Evolutionary conservation across 495 filamentous ascomycete genomes (phyloP).

Genomic region (Neurospora tetraspora): DNA sequence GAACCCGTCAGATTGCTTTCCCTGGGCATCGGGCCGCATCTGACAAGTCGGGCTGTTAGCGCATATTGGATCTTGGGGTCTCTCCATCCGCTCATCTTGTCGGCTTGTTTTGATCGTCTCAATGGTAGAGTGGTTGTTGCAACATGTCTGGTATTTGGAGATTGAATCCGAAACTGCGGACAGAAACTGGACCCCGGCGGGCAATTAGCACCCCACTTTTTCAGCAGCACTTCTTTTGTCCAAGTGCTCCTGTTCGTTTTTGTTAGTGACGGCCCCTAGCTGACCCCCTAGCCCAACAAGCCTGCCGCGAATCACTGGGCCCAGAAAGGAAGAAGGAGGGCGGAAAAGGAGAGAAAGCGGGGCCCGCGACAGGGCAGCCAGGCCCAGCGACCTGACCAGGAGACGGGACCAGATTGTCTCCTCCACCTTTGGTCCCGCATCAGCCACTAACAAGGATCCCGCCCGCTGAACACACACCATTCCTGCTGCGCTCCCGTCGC

Average conservation of each 20-base stretch:
- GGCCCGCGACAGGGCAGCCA: neutral
- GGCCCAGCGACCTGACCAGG: neutral
- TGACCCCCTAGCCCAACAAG: neutral
- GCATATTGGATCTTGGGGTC: neutral
- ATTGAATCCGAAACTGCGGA: neutral
- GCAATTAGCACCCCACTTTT: neutral
- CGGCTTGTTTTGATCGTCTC: neutral
- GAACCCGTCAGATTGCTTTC: neutral
- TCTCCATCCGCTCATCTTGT: neutral
- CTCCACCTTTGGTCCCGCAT: neutral
- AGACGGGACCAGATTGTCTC: neutral
- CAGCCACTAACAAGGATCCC: neutral
- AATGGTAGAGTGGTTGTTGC: neutral
- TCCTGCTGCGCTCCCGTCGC: neutral
- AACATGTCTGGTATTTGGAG: neutral
- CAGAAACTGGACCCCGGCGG: neutral
- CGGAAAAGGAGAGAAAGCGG: neutral
- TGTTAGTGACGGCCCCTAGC: neutral
- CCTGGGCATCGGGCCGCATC: neutral
- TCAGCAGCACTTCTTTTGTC: neutral
- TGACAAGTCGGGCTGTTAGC: neutral
- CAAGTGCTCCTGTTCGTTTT: neutral
- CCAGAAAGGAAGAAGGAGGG: neutral
- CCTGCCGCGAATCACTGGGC: neutral
- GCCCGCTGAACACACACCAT: neutral